Conservation (phyloP, 2,329 filamentous ascomycete genomes). For the Trichoderma oligosporum region DNA sequence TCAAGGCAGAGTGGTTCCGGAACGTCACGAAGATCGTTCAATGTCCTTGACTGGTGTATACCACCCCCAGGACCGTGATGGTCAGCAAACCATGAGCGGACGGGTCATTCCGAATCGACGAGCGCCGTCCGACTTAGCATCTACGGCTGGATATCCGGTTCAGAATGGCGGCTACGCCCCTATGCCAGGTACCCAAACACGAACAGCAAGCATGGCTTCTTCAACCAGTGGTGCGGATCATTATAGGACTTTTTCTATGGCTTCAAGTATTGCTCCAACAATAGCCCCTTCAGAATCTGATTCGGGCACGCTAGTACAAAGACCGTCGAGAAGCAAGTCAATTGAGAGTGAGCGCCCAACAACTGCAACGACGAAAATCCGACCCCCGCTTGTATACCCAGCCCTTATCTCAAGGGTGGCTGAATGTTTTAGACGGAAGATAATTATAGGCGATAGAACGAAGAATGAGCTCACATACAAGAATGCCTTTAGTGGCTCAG, state of each 20-base stretch:
- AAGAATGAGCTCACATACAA: slow-evolving; percentile 98
- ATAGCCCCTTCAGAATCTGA: slow-evolving; percentile 59
- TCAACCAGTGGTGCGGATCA: slow-evolving; percentile 48
- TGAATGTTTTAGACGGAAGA: slow-evolving; percentile 85
- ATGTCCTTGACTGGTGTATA: slow-evolving; percentile 88
- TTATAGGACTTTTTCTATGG: slow-evolving; percentile 82
- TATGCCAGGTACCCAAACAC: slow-evolving; percentile 52
- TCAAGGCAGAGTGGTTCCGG: slow-evolving; percentile 85
- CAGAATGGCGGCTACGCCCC: slow-evolving; percentile 38
- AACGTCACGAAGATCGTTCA: slow-evolving; percentile 84
- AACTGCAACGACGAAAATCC: slow-evolving; percentile 54
- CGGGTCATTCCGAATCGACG: slow-evolving; percentile 76
- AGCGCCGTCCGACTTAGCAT: slow-evolving; percentile 41
- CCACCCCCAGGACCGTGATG: slow-evolving; percentile 66
- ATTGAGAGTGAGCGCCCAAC: slow-evolving; percentile 53
- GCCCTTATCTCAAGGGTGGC: slow-evolving; percentile 90
- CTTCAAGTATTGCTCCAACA: slow-evolving; percentile 73
- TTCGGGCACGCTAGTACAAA: slow-evolving; percentile 49
- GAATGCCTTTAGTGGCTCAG: slow-evolving; percentile 91
- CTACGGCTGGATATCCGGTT: slow-evolving; percentile 35
- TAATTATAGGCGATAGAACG: slow-evolving; percentile 78
- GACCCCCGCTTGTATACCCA: slow-evolving; percentile 85
- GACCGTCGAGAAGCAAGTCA: slow-evolving; percentile 56
- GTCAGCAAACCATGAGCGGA: slow-evolving; percentile 91
- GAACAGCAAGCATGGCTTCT: slow-evolving; percentile 60